Evolutionary conservation across 352 stramenopile genomes (phyloP).

Genomic region (Peronospora tabacina): DNA sequence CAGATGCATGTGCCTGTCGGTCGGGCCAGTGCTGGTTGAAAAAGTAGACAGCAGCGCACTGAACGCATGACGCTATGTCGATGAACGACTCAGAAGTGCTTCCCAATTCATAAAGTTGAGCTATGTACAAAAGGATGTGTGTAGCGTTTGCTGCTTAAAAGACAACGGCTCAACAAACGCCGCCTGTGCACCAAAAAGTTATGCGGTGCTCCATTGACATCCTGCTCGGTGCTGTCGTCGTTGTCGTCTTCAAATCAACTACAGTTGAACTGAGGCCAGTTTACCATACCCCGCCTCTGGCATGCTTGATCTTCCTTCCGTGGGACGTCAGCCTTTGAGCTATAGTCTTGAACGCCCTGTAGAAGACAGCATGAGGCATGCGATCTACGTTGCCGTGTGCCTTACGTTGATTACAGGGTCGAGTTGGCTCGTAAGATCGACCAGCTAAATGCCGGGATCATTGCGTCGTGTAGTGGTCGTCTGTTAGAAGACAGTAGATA

Average conservation of each 20-base stretch:
- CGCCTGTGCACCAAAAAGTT: conserved; percentile 1
- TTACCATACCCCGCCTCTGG: conserved; percentile 4
- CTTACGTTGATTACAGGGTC: conserved; percentile 7
- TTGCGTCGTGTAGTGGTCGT: neutral
- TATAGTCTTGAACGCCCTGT: conserved; percentile 1
- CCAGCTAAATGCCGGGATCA: neutral
- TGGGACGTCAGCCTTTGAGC: conserved; percentile 1
- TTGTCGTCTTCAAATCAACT: conserved; percentile 9
- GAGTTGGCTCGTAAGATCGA: neutral
- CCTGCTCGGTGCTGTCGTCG: neutral
- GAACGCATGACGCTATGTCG: conserved; percentile 19
- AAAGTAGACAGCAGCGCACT: conserved; percentile 26
- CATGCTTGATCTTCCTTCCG: neutral
- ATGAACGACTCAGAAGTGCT: neutral
- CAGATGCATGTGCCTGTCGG: conserved; percentile 10
- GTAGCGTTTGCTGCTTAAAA: neutral
- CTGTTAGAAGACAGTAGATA: neutral
- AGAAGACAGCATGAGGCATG: conserved; percentile 8
- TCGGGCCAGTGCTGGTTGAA: conserved; percentile 14
- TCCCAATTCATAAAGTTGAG: neutral
- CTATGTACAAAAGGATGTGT: conserved; percentile 5
- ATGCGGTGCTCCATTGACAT: neutral
- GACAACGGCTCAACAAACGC: neutral
- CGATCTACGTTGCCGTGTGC: neutral
- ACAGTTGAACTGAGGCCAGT: conserved; percentile 18